These are phyloP conservation scores for Hymenoscyphus salicellus DNA, from an alignment of 2,329 filamentous ascomycete species.

Conservation along the genomic window DNA sequence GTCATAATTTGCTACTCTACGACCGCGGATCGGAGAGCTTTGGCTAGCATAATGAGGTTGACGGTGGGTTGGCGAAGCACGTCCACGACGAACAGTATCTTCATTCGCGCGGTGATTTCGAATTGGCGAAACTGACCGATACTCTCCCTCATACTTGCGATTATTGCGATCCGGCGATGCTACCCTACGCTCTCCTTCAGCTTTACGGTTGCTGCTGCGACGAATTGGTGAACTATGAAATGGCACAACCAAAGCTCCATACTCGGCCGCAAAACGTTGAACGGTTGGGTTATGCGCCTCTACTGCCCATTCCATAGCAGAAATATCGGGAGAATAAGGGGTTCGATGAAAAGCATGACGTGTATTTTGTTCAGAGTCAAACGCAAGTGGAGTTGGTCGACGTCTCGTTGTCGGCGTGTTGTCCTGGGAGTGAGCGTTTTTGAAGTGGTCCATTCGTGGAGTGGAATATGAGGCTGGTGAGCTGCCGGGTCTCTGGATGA, in stretches of 20 bases:
- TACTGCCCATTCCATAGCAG: not conserved
- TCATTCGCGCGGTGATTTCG: not conserved
- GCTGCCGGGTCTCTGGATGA: conserved; percentile 20
- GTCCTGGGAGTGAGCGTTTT: conserved; percentile 27
- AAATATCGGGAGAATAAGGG: conserved; percentile 24
- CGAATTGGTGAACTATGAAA: not conserved
- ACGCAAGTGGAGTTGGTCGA: conserved; percentile 5
- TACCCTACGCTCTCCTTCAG: not conserved
- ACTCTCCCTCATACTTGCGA: not conserved
- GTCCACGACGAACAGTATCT: not conserved
- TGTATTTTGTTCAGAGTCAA: conserved; percentile 7
- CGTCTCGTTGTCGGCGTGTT: conserved; percentile 14
- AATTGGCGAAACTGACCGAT: not conserved
- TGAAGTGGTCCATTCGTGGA: conserved; percentile 21
- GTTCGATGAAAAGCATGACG: conserved; percentile 20
- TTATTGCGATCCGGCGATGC: not conserved
- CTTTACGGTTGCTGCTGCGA: not conserved
- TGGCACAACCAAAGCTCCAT: not conserved
- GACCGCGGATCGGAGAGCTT: not conserved
- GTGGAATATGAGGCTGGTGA: conserved; percentile 12
- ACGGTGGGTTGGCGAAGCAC: not conserved
- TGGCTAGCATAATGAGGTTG: not conserved
- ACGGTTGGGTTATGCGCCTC: not conserved
- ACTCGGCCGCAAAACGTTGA: conserved; percentile 1
- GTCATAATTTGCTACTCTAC: not conserved